These are phyloP conservation scores for Hortiboletus campestris DNA, from an alignment of 768 basidiomycete genomes.

Conservation along the genomic window DNA sequence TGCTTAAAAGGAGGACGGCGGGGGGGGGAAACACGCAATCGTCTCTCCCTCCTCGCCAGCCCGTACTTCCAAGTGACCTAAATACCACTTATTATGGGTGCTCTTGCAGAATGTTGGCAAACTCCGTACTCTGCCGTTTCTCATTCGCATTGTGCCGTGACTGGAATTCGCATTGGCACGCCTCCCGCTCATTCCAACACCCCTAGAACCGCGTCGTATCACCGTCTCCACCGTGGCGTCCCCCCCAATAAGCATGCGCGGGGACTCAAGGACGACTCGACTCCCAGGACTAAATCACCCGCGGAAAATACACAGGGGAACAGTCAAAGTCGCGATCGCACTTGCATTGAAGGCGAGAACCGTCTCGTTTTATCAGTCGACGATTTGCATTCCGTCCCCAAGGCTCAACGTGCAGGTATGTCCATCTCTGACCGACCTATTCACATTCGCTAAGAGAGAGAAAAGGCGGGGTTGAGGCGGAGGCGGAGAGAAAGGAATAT, in stretches of 20 bases:
- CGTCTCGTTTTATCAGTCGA: background rate
- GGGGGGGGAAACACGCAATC: too few relatives aligned
- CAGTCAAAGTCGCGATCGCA: background rate
- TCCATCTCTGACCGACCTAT: background rate
- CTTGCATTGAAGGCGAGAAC: too few relatives aligned
- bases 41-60: background rate
- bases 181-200: background rate
- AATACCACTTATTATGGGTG: background rate
- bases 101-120: background rate
- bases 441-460: background rate
- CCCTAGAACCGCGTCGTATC: fast-evolving
- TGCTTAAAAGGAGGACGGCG: too few relatives aligned
- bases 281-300: background rate
- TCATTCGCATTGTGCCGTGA: background rate
- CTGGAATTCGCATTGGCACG: background rate
- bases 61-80: background rate
- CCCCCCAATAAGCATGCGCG: background rate
- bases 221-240: background rate
- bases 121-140: background rate
- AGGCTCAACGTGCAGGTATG: background rate
- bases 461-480: slow-evolving; percentile 29
- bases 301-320: background rate
- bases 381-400: background rate
- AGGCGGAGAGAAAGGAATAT: slow-evolving; percentile 22
- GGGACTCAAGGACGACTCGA: background rate